phyloP scores from a whole-genome alignment of 805 yeast species.

The Hanseniaspora lindneri region DNA sequence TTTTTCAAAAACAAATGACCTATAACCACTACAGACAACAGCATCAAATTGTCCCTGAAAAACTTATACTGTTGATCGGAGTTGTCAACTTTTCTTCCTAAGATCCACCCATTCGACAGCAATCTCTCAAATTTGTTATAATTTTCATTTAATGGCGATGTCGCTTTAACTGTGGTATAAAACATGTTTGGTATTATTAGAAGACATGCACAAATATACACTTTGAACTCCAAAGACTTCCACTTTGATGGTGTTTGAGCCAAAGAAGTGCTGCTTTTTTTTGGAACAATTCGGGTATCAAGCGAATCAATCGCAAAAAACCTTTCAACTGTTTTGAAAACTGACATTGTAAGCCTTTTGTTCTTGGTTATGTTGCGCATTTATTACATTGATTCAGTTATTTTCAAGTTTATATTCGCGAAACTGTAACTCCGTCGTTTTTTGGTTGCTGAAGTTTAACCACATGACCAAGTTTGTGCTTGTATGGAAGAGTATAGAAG shows the following conservation, averaged over 20 bases:
- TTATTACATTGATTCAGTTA: no score
- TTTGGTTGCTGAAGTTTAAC: no score
- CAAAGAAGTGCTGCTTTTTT: background rate
- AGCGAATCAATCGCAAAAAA: conserved; percentile 15
- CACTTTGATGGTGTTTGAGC: conserved; percentile 43
- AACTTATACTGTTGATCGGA: conserved; percentile 82
- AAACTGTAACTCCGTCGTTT: no score
- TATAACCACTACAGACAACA: conserved; percentile 43
- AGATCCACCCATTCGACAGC: conserved; percentile 74
- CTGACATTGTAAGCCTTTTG: background rate
- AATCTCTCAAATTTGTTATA: conserved; percentile 50
- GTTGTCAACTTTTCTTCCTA: conserved; percentile 83
- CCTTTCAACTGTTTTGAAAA: background rate
- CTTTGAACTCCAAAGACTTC: conserved; percentile 61
- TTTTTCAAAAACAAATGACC: conserved; percentile 46
- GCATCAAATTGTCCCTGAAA: conserved; percentile 66
- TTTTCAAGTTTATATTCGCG: no score
- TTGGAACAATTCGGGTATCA: conserved; percentile 7
- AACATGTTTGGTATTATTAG: conserved; percentile 74
- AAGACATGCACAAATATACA: conserved; percentile 52
- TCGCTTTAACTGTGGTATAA: conserved; percentile 69
- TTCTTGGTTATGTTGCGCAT: no score
- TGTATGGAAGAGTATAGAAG: no score
- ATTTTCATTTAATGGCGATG: conserved; percentile 62
- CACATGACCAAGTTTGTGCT: no score